Conservation (phyloP, 2,329 filamentous ascomycete species). For the Dactylellina sp. region DNA sequence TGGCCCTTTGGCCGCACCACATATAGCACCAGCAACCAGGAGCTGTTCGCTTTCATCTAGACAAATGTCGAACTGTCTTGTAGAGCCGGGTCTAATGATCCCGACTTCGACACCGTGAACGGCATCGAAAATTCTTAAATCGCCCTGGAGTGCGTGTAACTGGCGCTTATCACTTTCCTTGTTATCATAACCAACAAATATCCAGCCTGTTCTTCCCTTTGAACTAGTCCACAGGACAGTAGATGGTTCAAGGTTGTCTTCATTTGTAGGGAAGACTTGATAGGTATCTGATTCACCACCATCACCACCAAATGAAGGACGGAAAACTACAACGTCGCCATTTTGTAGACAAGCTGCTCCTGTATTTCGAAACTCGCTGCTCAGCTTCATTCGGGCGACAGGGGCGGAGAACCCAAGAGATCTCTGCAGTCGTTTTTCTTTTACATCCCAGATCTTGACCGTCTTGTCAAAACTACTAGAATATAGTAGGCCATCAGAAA, state of each 20-base stretch:
- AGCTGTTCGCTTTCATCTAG: constrained; percentile 44
- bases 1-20: constrained; percentile 22
- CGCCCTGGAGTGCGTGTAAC: constrained; percentile 43
- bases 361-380: constrained; percentile 19
- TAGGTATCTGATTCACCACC: constrained; percentile 1
- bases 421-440: constrained; percentile 36
- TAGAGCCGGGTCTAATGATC: constrained; percentile 39
- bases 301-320: constrained; percentile 6
- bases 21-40: constrained; percentile 48
- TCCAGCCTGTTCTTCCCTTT: constrained; percentile 50
- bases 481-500: constrained; percentile 57
- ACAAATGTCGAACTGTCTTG: constrained; percentile 58
- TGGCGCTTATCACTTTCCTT: constrained; percentile 39
- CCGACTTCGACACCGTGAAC: constrained; percentile 28
- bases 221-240: constrained; percentile 53
- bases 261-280: constrained; percentile 21
- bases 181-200: constrained; percentile 59
- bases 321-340: constrained; percentile 57
- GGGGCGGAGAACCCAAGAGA: constrained; percentile 33
- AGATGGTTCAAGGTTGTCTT: constrained; percentile 54
- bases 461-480: constrained; percentile 58
- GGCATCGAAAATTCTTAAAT: constrained; percentile 58
- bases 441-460: constrained; percentile 58
- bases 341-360: constrained; percentile 51
- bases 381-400: constrained; percentile 46